A percentile compares a stretch with the other conserved stretches of the same genome.
These are phyloP conservation scores for Quercus rubra DNA, from an alignment of 306 rosid species.

Conservation along the genomic window DNA sequence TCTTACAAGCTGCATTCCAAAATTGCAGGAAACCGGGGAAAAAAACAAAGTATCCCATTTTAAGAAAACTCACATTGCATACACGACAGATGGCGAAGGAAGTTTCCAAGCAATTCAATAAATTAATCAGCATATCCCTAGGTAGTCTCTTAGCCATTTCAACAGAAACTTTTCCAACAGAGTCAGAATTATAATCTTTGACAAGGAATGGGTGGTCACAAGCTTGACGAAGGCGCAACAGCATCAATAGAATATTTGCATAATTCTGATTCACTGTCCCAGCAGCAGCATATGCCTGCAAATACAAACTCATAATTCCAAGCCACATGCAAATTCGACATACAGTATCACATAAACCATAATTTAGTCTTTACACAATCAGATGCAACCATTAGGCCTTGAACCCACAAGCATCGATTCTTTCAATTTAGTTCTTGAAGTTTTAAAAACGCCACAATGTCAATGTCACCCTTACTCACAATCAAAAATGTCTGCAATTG, in stretches of 20 bases:
- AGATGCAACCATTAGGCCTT: no score
- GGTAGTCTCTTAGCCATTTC: slow-evolving; percentile 79
- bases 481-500: no score
- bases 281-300: slow-evolving; percentile 99
- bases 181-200: slow-evolving; percentile 63
- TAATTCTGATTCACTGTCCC: slow-evolving; percentile 97
- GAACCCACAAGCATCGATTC: no score
- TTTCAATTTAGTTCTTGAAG: no score
- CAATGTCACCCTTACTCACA: no score
- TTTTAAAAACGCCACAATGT: no score
- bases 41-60: not conserved
- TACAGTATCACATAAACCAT: not conserved
- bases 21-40: slow-evolving; percentile 1
- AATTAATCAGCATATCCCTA: slow-evolving; percentile 57
- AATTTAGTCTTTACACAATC: not conserved
- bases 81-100: slow-evolving; percentile 61
- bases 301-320: slow-evolving; percentile 21
- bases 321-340: slow-evolving; percentile 10
- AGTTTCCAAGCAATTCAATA: slow-evolving; percentile 61
- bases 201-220: slow-evolving; percentile 96
- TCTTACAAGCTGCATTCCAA: slow-evolving; percentile 3
- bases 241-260: slow-evolving; percentile 96
- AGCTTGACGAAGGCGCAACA: slow-evolving; percentile 96
- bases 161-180: slow-evolving; percentile 62
- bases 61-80: slow-evolving; percentile 71